Evolutionary conservation across 2,329 filamentous ascomycete genomes (phyloP).

Genomic region (Sporothrix pseudoabietina): DNA sequence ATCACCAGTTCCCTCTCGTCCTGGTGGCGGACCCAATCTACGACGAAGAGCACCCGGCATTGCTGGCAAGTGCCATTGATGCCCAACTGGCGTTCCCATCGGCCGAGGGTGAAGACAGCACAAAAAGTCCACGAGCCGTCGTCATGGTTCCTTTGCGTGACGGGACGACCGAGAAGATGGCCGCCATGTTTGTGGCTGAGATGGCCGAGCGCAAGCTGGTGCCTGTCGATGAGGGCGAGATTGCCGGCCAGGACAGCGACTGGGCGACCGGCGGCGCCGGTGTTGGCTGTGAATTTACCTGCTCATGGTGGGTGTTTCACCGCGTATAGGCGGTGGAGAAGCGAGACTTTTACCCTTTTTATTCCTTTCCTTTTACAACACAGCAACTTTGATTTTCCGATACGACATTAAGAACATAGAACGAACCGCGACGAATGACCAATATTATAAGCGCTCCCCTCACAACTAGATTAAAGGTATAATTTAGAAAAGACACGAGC

Average conservation of each 20-base stretch:
- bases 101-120: slow-evolving; percentile 47
- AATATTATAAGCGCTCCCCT: neutral
- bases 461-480: slow-evolving; percentile 17
- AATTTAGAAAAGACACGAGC: neutral
- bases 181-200: slow-evolving; percentile 61
- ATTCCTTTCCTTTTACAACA: neutral
- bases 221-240: slow-evolving; percentile 61
- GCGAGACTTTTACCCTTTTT: neutral
- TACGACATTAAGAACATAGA: neutral
- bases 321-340: neutral
- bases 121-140: slow-evolving; percentile 52
- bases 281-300: slow-evolving; percentile 29
- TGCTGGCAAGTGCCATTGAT: slow-evolving; percentile 71
- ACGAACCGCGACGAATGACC: slow-evolving; percentile 2
- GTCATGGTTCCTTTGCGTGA: slow-evolving; percentile 82
- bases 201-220: slow-evolving; percentile 62
- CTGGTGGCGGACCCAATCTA: slow-evolving; percentile 87
- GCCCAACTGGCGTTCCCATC: slow-evolving; percentile 62
- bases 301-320: slow-evolving; percentile 34
- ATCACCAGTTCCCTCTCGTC: slow-evolving; percentile 58
- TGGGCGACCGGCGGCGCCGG: slow-evolving; percentile 58
- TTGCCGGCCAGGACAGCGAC: slow-evolving; percentile 68
- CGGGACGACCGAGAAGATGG: slow-evolving; percentile 62
- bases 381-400: neutral
- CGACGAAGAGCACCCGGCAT: slow-evolving; percentile 74